phyloP scores from a whole-genome alignment of 1,284 basidiomycete species.

The Cryptococcus hybrid region DNA sequence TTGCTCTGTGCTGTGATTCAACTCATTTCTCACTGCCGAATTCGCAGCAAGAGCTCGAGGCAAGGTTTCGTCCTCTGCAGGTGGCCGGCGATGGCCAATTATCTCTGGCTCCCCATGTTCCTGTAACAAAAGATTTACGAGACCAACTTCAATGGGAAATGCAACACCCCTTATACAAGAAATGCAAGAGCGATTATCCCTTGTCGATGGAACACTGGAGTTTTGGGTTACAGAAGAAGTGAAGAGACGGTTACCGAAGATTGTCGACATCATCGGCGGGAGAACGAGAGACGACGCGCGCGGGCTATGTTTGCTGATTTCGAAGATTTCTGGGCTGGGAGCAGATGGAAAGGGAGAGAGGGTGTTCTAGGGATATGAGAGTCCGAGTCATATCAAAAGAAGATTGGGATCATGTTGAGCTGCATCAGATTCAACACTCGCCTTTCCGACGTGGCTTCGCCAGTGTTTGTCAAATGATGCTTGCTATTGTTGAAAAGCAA shows the following conservation, averaged over 20 bases:
- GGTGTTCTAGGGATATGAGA: conserved; percentile 22
- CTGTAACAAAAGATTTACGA: conserved; percentile 36
- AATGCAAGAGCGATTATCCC: conserved; percentile 25
- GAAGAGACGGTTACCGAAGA: conserved; percentile 28
- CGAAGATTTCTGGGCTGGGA: conserved; percentile 32
- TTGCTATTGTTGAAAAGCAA: conserved; percentile 13
- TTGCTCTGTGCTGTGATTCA: conserved; percentile 78
- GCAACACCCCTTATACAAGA: conserved; percentile 36
- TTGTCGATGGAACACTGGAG: conserved; percentile 9
- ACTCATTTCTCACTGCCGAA: conserved; percentile 67
- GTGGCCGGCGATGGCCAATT: conserved; percentile 1
- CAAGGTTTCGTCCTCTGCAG: conserved; percentile 56
- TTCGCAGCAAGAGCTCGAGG: conserved; percentile 56
- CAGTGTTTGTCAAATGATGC: conserved; percentile 15
- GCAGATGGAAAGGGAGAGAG: conserved; percentile 32
- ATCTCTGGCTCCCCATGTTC: conserved; percentile 22
- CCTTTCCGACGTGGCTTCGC: conserved; percentile 17
- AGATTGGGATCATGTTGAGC: conserved; percentile 3
- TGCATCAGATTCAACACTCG: neutral
- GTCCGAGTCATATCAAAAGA: conserved; percentile 24
- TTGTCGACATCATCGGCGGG: conserved; percentile 43
- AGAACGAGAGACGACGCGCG: conserved; percentile 28
- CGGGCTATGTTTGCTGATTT: conserved; percentile 27
- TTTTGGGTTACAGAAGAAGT: conserved; percentile 46
- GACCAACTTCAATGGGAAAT: conserved; percentile 42